A percentile compares a stretch with the other conserved stretches of the same genome.
Evolutionary conservation across 1,139 yeast genomes (phyloP).

Genomic region (Taiozyma sp.): DNA sequence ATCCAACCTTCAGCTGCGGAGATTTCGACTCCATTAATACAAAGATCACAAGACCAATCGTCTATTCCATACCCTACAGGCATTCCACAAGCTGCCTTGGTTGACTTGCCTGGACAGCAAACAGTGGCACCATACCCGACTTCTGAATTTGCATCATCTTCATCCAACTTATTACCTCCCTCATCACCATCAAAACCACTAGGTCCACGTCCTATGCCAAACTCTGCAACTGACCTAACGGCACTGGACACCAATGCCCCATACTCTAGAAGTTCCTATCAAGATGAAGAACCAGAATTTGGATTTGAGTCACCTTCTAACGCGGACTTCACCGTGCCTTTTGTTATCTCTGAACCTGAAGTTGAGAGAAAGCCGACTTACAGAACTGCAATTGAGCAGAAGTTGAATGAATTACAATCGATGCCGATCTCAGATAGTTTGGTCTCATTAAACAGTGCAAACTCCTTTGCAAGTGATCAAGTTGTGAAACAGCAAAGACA

Average conservation of each 20-base stretch:
- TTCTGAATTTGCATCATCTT: constrained; percentile 1
- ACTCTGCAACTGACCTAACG: constrained; percentile 5
- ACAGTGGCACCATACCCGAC: constrained; percentile 14
- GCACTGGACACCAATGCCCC: neutral
- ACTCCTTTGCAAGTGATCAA: neutral
- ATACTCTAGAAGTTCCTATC: neutral
- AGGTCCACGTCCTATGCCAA: constrained; percentile 24
- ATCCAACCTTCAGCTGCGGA: constrained; percentile 2
- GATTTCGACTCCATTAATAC: neutral
- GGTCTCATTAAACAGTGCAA: neutral
- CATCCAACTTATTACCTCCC: neutral
- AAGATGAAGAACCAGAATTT: constrained; percentile 3
- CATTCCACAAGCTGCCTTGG: constrained; percentile 5
- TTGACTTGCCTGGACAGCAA: constrained; percentile 1
- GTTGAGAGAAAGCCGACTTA: constrained; percentile 19
- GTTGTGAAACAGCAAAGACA: constrained; percentile 1
- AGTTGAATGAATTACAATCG: constrained; percentile 18
- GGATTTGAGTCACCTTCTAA: constrained; percentile 3
- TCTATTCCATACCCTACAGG: constrained; percentile 16
- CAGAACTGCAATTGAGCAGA: constrained; percentile 22
- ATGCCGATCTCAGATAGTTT: neutral
- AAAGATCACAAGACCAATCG: neutral
- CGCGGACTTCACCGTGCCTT: neutral
- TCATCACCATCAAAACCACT: constrained; percentile 10
- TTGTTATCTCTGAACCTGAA: neutral